Base-by-base conservation (phyloP, 192 early-diverging fungal genomes). In the Backusella westeae region DNA sequence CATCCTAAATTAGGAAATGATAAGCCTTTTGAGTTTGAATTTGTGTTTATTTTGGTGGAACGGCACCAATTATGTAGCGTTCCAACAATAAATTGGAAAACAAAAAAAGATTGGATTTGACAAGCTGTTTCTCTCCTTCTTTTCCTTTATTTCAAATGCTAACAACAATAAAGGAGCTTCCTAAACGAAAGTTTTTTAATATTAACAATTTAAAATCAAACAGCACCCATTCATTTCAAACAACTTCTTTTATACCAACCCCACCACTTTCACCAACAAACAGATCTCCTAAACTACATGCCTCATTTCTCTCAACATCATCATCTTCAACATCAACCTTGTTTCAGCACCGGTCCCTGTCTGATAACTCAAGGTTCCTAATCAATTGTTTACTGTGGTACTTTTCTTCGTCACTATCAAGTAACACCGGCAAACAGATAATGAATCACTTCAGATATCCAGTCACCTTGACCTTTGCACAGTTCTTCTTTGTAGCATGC, bases 391-490 rank as follows among this genome's bases (percentile, higher is more conserved):
- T 91, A n/a, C 67, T 89, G 44, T 96, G 95, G 95, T 96, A 96
- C 78, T 67, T 90, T 15, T 88, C 91, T 23, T 95, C 94, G 21
- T 92, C 95, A 9, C 69, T 96, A 17, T 93, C 94, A 34, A 94
- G 92, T 81, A 96, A 94, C 75, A 90, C 89, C 29, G 92, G 88
- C 14, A 96, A 96, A 78, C 89, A 90, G 75, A 90, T 96, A 71
- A 83, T 96, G 76, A 90, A 90, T 69, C 78, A 87, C 65, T 96
- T 93, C 77, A 83, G 86, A 44, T 93, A 92, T 76, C 95, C 95
- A 1, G 85, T 96, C 53, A 95, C 95, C 3, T 81, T 96, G 67
- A 95, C 95, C 0, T 91, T 89, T 78, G 80, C 93, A 12, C 95
- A 96, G 80, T 96, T 96, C 77, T 87, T 84, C 6, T 90, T 96